Evolutionary conservation across 192 early-diverging fungal species (phyloP).

Genomic region (Bifiguratus adelaidae): DNA sequence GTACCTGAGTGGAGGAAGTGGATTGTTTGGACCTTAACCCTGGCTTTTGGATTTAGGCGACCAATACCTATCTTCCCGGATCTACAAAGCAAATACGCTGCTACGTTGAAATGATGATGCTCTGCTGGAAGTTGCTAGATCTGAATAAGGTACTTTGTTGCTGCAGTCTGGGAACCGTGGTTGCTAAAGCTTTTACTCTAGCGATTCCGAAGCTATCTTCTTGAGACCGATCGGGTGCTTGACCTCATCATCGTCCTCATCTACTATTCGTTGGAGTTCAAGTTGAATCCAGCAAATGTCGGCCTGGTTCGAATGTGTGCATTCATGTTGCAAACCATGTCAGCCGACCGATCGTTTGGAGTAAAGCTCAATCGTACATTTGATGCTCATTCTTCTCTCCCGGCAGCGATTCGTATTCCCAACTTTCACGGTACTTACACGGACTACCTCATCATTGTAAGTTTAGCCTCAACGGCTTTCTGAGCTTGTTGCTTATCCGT

Average conservation of each 20-base stretch:
- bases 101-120: conserved; percentile 60
- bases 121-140: conserved; percentile 81
- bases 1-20: neutral
- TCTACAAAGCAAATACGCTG: conserved; percentile 58
- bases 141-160: conserved; percentile 50
- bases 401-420: conserved; percentile 47
- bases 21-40: neutral
- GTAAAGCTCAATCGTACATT: conserved; percentile 54
- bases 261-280: conserved; percentile 50
- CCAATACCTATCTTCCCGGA: conserved; percentile 65
- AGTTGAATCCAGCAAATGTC: conserved; percentile 46
- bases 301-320: conserved; percentile 67
- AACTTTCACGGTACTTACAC: conserved; percentile 55
- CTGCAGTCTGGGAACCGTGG: neutral
- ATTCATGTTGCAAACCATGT: conserved; percentile 63
- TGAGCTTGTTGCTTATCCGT: neutral
- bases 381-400: conserved; percentile 41
- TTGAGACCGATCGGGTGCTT: conserved; percentile 52
- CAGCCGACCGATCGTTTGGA: conserved; percentile 54
- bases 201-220: conserved; percentile 49
- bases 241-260: conserved; percentile 48
- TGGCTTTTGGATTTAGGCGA: conserved; percentile 30
- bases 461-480: conserved; percentile 5
- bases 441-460: conserved; percentile 74
- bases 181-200: conserved; percentile 10